Percentiles rank a stretch among this genome's conserved stretches.
Conservation (phyloP, 2,329 filamentous ascomycete species). For the Fusarium aywerte region DNA sequence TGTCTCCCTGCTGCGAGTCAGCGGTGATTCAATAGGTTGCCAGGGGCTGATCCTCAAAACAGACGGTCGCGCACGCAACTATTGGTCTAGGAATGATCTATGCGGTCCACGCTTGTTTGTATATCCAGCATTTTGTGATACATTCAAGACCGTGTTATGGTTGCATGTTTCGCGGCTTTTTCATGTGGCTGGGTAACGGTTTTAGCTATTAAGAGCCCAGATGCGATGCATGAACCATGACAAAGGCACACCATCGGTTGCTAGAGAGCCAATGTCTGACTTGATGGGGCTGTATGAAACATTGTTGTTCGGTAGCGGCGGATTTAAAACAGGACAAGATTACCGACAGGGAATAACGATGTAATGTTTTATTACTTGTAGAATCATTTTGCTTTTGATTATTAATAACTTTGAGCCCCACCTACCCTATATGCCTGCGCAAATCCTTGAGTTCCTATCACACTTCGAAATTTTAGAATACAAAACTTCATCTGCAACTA, state of each 20-base stretch:
- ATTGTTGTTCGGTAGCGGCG: neutral
- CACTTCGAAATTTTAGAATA: no score
- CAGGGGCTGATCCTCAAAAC: neutral
- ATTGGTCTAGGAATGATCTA: no score
- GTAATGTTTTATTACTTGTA: no score
- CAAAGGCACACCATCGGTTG: neutral
- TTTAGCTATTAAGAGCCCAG: neutral
- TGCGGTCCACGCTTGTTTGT: neutral
- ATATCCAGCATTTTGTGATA: neutral
- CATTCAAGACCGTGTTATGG: neutral
- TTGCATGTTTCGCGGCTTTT: neutral
- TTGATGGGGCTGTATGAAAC: neutral
- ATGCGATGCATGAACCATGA: neutral
- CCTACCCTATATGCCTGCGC: no score
- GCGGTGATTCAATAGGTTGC: neutral
- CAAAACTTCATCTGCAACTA: no score
- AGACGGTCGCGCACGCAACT: neutral
- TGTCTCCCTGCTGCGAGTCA: neutral
- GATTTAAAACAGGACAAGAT: neutral
- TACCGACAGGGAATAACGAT: no score
- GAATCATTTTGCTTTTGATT: no score
- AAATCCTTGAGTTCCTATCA: no score
- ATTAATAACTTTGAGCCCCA: no score
- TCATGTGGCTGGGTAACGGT: conserved; percentile 15
- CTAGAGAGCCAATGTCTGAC: neutral